Conservation (phyloP, 2,329 filamentous ascomycete species). For the Colletotrichum zoysiae region DNA sequence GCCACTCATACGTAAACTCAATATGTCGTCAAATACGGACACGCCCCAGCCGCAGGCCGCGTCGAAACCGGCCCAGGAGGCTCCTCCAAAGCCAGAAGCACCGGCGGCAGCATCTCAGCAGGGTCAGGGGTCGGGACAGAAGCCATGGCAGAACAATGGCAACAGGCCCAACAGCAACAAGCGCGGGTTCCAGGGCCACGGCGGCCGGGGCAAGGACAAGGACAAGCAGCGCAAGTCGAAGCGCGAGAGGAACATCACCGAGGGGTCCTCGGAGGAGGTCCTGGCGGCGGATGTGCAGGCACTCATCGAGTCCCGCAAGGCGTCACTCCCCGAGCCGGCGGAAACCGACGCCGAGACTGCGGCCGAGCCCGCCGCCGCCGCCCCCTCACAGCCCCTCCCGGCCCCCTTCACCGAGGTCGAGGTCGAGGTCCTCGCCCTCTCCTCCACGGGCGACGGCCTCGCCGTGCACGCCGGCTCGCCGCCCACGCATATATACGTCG, state of each 20-base stretch:
- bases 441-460: constrained; percentile 92
- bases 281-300: constrained; percentile 72
- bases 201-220: constrained; percentile 46
- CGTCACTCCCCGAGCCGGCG: constrained; percentile 44
- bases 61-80: constrained; percentile 12
- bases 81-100: constrained; percentile 20
- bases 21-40: constrained; percentile 27
- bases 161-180: constrained; percentile 40
- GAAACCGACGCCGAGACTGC: constrained; percentile 45
- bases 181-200: constrained; percentile 40
- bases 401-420: constrained; percentile 81
- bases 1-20: constrained; percentile 9
- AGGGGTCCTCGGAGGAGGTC: constrained; percentile 76
- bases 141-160: constrained; percentile 29
- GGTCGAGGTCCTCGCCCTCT: constrained; percentile 83
- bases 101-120: constrained; percentile 19
- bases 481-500: constrained; percentile 79
- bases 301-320: constrained; percentile 61
- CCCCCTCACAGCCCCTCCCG: constrained; percentile 60
- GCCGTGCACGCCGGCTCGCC: constrained; percentile 75
- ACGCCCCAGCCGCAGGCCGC: constrained; percentile 6
- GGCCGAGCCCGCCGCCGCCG: not conserved
- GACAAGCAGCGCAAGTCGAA: constrained; percentile 65
- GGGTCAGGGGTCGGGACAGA: constrained; percentile 11
- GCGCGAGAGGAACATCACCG: constrained; percentile 70